Conservation (phyloP, 352 stramenopile species). For the Phytophthora aleatoria region DNA sequence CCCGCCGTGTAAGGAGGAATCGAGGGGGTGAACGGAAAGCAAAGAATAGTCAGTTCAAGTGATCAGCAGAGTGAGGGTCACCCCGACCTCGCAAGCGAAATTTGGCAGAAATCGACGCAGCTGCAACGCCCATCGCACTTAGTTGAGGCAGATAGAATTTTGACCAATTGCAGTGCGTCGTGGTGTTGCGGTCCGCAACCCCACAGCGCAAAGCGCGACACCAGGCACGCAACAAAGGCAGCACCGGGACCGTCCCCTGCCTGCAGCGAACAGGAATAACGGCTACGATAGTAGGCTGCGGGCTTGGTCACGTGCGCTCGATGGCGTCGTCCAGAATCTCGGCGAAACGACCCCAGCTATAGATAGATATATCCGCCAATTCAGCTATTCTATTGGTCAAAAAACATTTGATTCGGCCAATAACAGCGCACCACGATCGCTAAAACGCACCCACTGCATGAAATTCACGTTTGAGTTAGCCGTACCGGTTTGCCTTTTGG, state of each 20-base stretch:
- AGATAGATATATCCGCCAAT: not conserved
- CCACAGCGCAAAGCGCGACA: slow-evolving; percentile 22
- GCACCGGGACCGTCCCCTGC: slow-evolving; percentile 8
- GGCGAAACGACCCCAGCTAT: slow-evolving; percentile 12
- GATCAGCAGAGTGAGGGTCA: slow-evolving; percentile 23
- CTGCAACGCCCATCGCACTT: slow-evolving; percentile 36
- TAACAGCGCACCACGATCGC: not conserved
- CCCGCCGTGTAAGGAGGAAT: not conserved
- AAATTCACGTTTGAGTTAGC: too few species aligned
- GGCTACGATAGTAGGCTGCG: slow-evolving; percentile 3
- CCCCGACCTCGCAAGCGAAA: slow-evolving; percentile 17
- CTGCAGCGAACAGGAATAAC: slow-evolving; percentile 7
- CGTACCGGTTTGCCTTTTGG: too few species aligned
- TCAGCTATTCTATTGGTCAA: not conserved
- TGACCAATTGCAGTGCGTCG: slow-evolving; percentile 23
- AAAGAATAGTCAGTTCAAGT: slow-evolving; percentile 5
- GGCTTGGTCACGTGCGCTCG: not conserved
- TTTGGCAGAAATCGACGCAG: slow-evolving; percentile 32
- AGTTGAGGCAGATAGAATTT: slow-evolving; percentile 4
- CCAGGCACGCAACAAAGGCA: slow-evolving; percentile 27
- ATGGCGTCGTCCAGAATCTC: slow-evolving; percentile 9
- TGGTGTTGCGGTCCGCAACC: slow-evolving; percentile 14
- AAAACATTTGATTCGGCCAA: slow-evolving; percentile 15
- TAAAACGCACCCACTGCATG: slow-evolving; percentile 1
- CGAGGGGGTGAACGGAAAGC: slow-evolving; percentile 19